Evolutionary conservation across 2,329 filamentous ascomycete genomes (phyloP), one percentile per base, ranked within the genome.

Genomic region (Cercospora sojina): DNA sequence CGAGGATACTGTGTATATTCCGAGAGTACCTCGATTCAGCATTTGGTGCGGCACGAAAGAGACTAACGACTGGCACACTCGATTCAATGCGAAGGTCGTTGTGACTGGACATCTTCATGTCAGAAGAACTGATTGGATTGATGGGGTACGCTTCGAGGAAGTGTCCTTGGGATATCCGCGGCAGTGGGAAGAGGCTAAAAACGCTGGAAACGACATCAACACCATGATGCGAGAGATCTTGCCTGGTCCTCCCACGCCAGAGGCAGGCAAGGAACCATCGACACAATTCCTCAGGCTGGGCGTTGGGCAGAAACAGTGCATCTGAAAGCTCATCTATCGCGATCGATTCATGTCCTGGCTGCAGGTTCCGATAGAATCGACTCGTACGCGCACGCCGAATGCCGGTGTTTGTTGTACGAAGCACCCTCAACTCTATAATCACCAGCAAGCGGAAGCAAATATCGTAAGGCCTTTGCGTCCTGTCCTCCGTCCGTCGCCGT

Each of bases 31-130:
- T 5, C 75, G 81, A 8, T 83, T 83, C 72, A 77, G 75, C 31
- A 70, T 83, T 8, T 83, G 81, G 81, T 83, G 81, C 65, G 81
- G 81, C 20, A 82, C 81, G 0, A 82, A 79, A 69, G 77, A 79
- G 70, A 83, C 81, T 3, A 76, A 80, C 38, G 77, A 82, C 67
- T 83, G 81, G 81, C 81, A 83, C 69, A 78, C 71, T 38, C 75
- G 73, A 38, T 83, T 78, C 74, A 81, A 82, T 41, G 81, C 80
- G 2, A 82, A 81, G 66, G 79, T 83, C 1, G 78, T 83, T 5
- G 79, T 83, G 13, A 81, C 78, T 25, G 81, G 81, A 3, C 81
- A 83, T 69, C 68, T 83, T 20, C 81, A 83, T 59, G 78, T 83
- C 12, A 71, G 81, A 38, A 71, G 81, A 13, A 83, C 81, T 3